A percentile compares a stretch with the other conserved stretches of the same genome.
Conservation (phyloP, 345 rosid species). For the Chamaenerion angustifolium region DNA sequence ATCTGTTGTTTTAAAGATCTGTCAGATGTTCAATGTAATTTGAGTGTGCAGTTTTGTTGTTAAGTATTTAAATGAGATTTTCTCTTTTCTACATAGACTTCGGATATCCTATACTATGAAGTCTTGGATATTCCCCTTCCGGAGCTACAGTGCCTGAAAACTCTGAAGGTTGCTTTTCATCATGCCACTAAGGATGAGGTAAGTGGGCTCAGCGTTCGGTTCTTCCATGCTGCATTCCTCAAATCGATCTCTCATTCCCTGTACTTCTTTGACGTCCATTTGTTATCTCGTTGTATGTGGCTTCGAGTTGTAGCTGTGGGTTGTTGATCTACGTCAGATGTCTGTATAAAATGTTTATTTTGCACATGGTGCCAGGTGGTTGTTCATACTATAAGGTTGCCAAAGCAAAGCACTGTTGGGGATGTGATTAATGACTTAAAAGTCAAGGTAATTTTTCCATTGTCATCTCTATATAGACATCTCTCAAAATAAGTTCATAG, state of each 20-base stretch:
- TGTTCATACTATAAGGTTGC: constrained; percentile 52
- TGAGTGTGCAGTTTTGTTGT: constrained; percentile 1
- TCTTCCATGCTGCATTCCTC: constrained; percentile 7
- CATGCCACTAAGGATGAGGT: constrained; percentile 61
- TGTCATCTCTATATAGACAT: background rate
- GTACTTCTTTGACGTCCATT: background rate
- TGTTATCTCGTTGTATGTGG: too few species aligned
- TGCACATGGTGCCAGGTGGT: constrained; percentile 22
- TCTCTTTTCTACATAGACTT: constrained; percentile 26
- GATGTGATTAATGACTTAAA: constrained; percentile 62
- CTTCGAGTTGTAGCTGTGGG: too few species aligned
- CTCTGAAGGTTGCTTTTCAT: constrained; percentile 63
- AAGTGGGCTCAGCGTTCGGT: constrained; percentile 8
- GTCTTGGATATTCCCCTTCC: constrained; percentile 70
- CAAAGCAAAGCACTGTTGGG: constrained; percentile 55
- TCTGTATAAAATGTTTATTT: constrained; percentile 6
- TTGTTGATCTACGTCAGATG: background rate
- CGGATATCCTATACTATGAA: constrained; percentile 65
- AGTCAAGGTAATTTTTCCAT: constrained; percentile 28
- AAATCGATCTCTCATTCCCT: constrained; percentile 11
- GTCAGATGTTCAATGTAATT: background rate
- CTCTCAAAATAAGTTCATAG: background rate
- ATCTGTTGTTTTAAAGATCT: background rate
- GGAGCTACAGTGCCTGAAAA: constrained; percentile 59
- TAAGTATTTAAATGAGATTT: constrained; percentile 3